These are phyloP conservation scores for Exophiala aquamarina DNA, from an alignment of 2,329 filamentous ascomycete genomes.

Conservation along the genomic window DNA sequence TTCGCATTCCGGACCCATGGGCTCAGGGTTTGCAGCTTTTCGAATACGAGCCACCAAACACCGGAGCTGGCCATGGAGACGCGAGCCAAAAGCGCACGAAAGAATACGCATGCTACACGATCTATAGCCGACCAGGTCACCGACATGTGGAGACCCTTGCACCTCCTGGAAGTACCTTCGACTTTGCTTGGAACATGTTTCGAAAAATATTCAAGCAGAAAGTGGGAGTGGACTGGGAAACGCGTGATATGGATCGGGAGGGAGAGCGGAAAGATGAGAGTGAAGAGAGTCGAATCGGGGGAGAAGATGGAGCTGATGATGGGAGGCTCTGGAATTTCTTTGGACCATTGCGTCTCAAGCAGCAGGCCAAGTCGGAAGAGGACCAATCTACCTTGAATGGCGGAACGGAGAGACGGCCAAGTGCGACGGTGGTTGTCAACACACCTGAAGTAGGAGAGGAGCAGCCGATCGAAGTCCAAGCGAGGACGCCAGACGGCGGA, in stretches of 20 bases:
- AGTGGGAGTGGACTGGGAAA: constrained; percentile 61
- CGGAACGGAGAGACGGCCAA: constrained; percentile 5
- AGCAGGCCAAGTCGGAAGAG: constrained; percentile 23
- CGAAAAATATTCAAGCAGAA: constrained; percentile 57
- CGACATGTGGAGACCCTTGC: constrained; percentile 35
- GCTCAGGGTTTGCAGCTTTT: constrained; percentile 56
- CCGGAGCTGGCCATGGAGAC: constrained; percentile 48
- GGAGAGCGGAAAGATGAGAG: background rate
- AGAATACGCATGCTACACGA: constrained; percentile 62
- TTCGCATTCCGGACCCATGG: constrained; percentile 28
- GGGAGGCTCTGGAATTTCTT: constrained; percentile 4
- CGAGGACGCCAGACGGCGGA: constrained; percentile 15
- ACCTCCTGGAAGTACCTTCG: constrained; percentile 33
- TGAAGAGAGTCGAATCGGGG: background rate
- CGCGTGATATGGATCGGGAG: constrained; percentile 32
- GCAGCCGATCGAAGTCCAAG: constrained; percentile 35
- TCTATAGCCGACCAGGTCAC: constrained; percentile 39
- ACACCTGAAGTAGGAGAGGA: background rate
- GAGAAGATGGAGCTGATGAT: constrained; percentile 15
- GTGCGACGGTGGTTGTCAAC: constrained; percentile 17
- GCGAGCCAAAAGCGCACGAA: constrained; percentile 45
- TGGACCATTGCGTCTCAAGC: constrained; percentile 11
- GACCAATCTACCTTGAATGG: background rate
- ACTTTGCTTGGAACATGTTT: constrained; percentile 53
- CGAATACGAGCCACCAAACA: constrained; percentile 41